Base-by-base conservation (phyloP, 2,329 filamentous ascomycete species). In the Pestalotiopsis sp. region DNA sequence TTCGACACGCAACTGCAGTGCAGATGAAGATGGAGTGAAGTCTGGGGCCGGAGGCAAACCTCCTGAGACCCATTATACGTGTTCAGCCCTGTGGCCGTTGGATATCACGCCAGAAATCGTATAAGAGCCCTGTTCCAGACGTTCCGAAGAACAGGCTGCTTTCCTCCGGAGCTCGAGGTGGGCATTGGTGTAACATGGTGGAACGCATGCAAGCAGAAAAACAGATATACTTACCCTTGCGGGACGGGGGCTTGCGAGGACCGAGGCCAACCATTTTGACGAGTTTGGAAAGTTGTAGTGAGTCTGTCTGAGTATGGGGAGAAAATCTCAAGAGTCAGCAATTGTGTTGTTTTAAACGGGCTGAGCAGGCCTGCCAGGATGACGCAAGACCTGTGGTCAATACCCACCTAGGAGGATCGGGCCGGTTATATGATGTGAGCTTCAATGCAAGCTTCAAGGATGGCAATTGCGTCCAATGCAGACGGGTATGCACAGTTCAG, bases 201-300 rank as follows among this genome's bases (percentile, higher is more conserved):
- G 56, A 69, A 56, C 55, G 44, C 58, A 68, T 63, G 65, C 44
- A 56, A 22, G 30, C 61, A 61, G 67, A 68, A 70, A 68, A 66
- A 17, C 40, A 38, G 13, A 14, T 56, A n/a, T 74, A 86, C 89
- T 79, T 87, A 92, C 92, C 92, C 87, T 92, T 93, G 73, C 83
- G 81, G 74, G 81, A 83, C 73, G 82, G 82, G 71, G 82, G 83
- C 76, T 80, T 82, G 76, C 83, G 81, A 74, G 83, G 83, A 78
- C 83, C 83, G 70, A 85, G 78, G 71, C 83, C 83, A 74, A 85
- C 83, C 83, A 85, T 85, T 76, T 78, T 84, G 78, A 71, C 70
- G 64, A 74, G 67, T 69, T 66, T 11, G 61, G 30, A 30, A 68
- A 72, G 73, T 77, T 71, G 73, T 72, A 77, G 76, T 38, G 20